phyloP scores from a whole-genome alignment of 2,329 filamentous ascomycete genomes.

The Nemania bipapillata region DNA sequence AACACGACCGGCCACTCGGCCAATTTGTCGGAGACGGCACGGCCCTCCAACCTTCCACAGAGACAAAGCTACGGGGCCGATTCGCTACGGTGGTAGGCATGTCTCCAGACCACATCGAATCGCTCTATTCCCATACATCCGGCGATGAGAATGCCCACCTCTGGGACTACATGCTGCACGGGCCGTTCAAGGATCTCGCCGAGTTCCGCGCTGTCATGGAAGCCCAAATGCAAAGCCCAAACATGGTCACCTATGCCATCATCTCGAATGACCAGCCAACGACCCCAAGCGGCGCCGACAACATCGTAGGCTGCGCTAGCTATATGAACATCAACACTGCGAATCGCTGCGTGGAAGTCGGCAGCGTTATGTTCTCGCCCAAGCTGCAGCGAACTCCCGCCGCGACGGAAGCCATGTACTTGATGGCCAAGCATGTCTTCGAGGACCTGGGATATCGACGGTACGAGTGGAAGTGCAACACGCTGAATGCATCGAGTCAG shows the following conservation, averaged over 20 bases:
- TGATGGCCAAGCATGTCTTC: constrained; percentile 66
- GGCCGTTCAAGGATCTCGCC: constrained; percentile 41
- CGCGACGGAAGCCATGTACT: constrained; percentile 68
- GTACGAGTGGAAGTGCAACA: constrained; percentile 73
- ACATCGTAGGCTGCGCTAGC: constrained; percentile 44
- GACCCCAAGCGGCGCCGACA: constrained; percentile 24
- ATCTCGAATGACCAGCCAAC: constrained; percentile 34
- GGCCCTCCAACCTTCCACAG: constrained; percentile 38
- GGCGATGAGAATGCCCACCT: constrained; percentile 43
- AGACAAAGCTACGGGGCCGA: constrained; percentile 40
- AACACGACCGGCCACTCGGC: constrained; percentile 32
- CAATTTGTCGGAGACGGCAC: constrained; percentile 30
- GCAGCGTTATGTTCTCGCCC: constrained; percentile 63
- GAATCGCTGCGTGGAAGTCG: constrained; percentile 67
- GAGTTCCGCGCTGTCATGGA: constrained; percentile 40
- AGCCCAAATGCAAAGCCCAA: constrained; percentile 33
- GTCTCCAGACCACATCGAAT: constrained; percentile 37
- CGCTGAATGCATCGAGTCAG: constrained; percentile 64
- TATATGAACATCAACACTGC: constrained; percentile 59
- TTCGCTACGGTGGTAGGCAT: constrained; percentile 42
- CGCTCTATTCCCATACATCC: constrained; percentile 42
- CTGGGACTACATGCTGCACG: constrained; percentile 47
- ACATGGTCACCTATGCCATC: constrained; percentile 47
- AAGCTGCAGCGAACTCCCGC: constrained; percentile 63
- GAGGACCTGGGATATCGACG: constrained; percentile 65